These are phyloP conservation scores for Erodium moschatum DNA, from an alignment of 441 rosid species.

Conservation along the genomic window DNA sequence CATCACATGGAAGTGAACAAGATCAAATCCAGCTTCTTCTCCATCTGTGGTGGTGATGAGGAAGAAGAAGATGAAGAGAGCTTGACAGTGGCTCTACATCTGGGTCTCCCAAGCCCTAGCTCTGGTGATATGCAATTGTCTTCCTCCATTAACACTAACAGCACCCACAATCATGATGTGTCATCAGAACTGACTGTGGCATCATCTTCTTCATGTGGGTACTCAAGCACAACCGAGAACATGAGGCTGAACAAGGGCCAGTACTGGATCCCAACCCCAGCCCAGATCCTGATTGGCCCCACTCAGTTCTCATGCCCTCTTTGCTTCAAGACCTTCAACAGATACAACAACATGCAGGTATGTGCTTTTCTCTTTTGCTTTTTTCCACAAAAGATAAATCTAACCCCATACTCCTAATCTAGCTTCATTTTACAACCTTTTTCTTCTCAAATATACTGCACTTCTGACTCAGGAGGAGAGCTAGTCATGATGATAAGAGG, in stretches of 20 bases:
- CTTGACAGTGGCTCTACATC: slow-evolving; percentile 50
- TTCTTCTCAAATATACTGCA: too few relatives aligned
- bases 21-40: too few relatives aligned
- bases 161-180: slow-evolving; percentile 27
- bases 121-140: slow-evolving; percentile 38
- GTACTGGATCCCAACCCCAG: slow-evolving; percentile 96
- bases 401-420: too few relatives aligned
- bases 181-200: slow-evolving; percentile 39
- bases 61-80: slow-evolving; percentile 35
- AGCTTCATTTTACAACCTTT: too few relatives aligned
- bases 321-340: slow-evolving; percentile 88
- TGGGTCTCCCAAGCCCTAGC: slow-evolving; percentile 59
- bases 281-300: slow-evolving; percentile 94
- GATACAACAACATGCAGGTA: slow-evolving; percentile 99
- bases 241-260: slow-evolving; percentile 79
- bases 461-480: too few relatives aligned
- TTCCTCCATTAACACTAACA: background rate
- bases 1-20: background rate
- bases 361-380: too few relatives aligned
- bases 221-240: slow-evolving; percentile 24
- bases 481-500: too few relatives aligned
- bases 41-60: slow-evolving; percentile 20
- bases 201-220: slow-evolving; percentile 21
- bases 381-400: too few relatives aligned
- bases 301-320: slow-evolving; percentile 98